Evolutionary conservation across 2,329 filamentous ascomycete genomes (phyloP).

Genomic region (Ophiostoma ulmi): DNA sequence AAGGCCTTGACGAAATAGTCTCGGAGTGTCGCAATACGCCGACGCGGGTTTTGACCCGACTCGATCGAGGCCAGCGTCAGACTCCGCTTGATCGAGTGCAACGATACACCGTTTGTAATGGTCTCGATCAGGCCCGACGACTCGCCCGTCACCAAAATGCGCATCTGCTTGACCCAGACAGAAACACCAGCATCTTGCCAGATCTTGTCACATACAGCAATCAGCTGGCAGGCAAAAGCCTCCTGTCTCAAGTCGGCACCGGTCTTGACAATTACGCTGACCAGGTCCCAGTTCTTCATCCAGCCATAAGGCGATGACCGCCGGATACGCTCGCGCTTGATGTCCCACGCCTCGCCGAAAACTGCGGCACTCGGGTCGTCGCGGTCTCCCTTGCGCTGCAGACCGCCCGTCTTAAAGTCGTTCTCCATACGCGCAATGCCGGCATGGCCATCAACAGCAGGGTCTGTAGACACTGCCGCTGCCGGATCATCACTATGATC

Average conservation of each 20-base stretch:
- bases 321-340: slow-evolving; percentile 77
- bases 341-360: slow-evolving; percentile 80
- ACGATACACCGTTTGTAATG: slow-evolving; percentile 81
- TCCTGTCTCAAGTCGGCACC: slow-evolving; percentile 78
- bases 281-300: slow-evolving; percentile 85
- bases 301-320: slow-evolving; percentile 79
- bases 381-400: slow-evolving; percentile 73
- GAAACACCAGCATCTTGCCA: slow-evolving; percentile 69
- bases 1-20: slow-evolving; percentile 81
- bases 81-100: slow-evolving; percentile 78
- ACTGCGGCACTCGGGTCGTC: slow-evolving; percentile 82
- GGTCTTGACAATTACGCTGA: slow-evolving; percentile 85
- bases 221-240: slow-evolving; percentile 81
- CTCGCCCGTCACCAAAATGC: slow-evolving; percentile 79
- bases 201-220: slow-evolving; percentile 73
- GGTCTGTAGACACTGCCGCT: slow-evolving; percentile 29
- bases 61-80: slow-evolving; percentile 71
- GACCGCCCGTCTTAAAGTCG: slow-evolving; percentile 78
- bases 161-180: slow-evolving; percentile 87
- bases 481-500: slow-evolving; percentile 17
- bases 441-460: slow-evolving; percentile 59
- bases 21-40: slow-evolving; percentile 71
- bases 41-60: slow-evolving; percentile 64
- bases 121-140: slow-evolving; percentile 81
- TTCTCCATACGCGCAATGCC: slow-evolving; percentile 84